These are phyloP conservation scores for Cantharellus anzutake DNA, from an alignment of 768 basidiomycete genomes.

Conservation along the genomic window DNA sequence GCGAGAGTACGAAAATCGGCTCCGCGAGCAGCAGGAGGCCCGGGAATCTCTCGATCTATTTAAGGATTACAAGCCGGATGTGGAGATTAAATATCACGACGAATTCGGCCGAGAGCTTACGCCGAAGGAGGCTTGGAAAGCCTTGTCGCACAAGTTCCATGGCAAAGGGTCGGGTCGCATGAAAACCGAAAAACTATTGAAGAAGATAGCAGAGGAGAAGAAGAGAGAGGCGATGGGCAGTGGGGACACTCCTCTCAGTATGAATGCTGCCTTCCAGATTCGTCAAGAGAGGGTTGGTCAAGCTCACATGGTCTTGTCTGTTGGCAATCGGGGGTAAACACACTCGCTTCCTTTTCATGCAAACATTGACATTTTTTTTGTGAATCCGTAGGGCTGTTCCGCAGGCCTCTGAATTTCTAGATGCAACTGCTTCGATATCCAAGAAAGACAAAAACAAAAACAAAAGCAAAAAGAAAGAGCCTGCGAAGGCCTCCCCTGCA, in stretches of 20 bases:
- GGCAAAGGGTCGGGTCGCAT: conserved; percentile 92
- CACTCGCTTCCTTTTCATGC: not conserved
- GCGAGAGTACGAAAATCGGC: conserved; percentile 84
- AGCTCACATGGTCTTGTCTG: conserved; percentile 89
- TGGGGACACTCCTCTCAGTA: conserved; percentile 88
- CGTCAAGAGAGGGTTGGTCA: conserved; percentile 88
- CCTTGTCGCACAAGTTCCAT: conserved; percentile 93
- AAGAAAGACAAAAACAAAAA: conserved; percentile 61
- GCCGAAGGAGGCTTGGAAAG: conserved; percentile 97
- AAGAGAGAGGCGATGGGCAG: conserved; percentile 88
- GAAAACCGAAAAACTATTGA: conserved; percentile 92
- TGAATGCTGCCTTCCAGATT: conserved; percentile 85
- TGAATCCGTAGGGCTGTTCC: conserved; percentile 48
- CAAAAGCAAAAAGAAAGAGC: conserved; percentile 66
- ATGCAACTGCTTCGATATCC: conserved; percentile 47
- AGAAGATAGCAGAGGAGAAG: conserved; percentile 95
- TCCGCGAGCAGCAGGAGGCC: conserved; percentile 82
- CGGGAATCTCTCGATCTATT: conserved; percentile 62
- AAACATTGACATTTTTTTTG: not conserved
- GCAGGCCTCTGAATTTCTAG: conserved; percentile 65
- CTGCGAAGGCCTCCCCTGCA: conserved; percentile 25
- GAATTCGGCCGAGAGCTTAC: conserved; percentile 80
- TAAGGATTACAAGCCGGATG: conserved; percentile 90
- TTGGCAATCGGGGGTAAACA: conserved; percentile 77
- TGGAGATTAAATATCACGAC: conserved; percentile 92